Conservation (phyloP, 495 filamentous ascomycete species). For the Mycothermus thermophilus region DNA sequence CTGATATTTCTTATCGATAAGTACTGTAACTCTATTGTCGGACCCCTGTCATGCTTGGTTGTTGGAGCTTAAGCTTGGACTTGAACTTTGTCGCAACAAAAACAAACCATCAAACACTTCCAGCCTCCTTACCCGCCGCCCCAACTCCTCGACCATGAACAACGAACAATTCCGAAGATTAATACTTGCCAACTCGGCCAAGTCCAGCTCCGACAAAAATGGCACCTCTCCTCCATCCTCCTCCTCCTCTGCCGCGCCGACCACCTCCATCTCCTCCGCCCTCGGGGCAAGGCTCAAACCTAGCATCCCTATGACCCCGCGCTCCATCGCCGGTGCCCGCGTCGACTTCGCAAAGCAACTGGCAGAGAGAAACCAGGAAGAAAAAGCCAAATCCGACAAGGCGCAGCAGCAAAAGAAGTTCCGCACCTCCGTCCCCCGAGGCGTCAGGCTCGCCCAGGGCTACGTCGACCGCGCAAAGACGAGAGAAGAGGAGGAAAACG, state of each 20-base stretch:
- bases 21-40: too few relatives aligned
- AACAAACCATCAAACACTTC: too few relatives aligned
- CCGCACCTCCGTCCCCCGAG: slow-evolving; percentile 68
- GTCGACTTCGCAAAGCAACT: slow-evolving; percentile 76
- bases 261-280: slow-evolving; percentile 24
- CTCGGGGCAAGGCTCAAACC: slow-evolving; percentile 56
- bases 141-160: slow-evolving; percentile 49
- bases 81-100: too few relatives aligned
- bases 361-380: slow-evolving; percentile 53
- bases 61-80: too few relatives aligned
- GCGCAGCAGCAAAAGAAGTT: slow-evolving; percentile 59
- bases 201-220: slow-evolving; percentile 22
- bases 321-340: slow-evolving; percentile 44
- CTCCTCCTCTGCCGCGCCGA: slow-evolving; percentile 16
- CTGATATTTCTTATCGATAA: neutral
- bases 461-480: slow-evolving; percentile 72
- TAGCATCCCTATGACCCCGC: slow-evolving; percentile 79
- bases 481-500: slow-evolving; percentile 41
- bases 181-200: slow-evolving; percentile 39
- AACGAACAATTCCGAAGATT: slow-evolving; percentile 91
- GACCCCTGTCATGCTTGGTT: too few relatives aligned
- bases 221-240: slow-evolving; percentile 20
- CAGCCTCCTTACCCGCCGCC: too few relatives aligned
- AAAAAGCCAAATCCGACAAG: slow-evolving; percentile 16
- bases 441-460: slow-evolving; percentile 60